Base-by-base conservation (phyloP, 345 rosid species). In the Hibiscus trionum region DNA sequence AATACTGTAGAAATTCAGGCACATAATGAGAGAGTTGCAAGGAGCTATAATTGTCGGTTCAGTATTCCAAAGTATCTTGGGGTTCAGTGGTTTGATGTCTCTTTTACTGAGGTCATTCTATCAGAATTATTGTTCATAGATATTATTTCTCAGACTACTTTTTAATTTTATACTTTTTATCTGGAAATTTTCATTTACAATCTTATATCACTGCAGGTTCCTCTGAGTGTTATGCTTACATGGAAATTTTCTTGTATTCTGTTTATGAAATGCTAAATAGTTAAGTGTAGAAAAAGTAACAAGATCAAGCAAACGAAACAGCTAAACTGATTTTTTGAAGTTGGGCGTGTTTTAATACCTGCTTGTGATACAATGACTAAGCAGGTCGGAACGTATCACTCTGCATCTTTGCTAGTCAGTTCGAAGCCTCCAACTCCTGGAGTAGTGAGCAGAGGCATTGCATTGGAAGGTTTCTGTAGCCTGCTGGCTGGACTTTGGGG, bases 401-500 rank as follows among this genome's bases (percentile, higher is more conserved):
- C 97, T 19, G 57, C 93, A 31, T 87, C 93, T 55, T n/a, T 85
- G 75, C 79, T 90, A 61, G 84, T 86, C 68, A 88, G 77, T 74
- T 86, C 88, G 72, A 87, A 84, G 79, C 91, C 88, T 66, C 98
- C 95, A 17, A 90, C 95, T 19, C 91, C 85, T 0, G 85, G 90
- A 69, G 81, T 90, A 74, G 98, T 94, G 49, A 90, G 98, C 85
- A 86, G 98, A 86, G 97, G 96, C 82, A 81, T 94, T 73, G 97
- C 91, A 44, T 59, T 94, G 84, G 98, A 94, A 81, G 98, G 97
- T 19, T 85, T 91, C 76, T 91, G 98, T 81, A 87, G 96, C 78
- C 75, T 90, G 53, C 76, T 94, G 83, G 98, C 98, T 58, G 98
- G 98, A 72, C 83, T 94, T 62, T 94, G 96, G 95, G 98, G 98